Percentiles rank a stretch among this genome's conserved stretches.
Conservation (phyloP, 257 asterid species). For the Verbena officinalis region DNA sequence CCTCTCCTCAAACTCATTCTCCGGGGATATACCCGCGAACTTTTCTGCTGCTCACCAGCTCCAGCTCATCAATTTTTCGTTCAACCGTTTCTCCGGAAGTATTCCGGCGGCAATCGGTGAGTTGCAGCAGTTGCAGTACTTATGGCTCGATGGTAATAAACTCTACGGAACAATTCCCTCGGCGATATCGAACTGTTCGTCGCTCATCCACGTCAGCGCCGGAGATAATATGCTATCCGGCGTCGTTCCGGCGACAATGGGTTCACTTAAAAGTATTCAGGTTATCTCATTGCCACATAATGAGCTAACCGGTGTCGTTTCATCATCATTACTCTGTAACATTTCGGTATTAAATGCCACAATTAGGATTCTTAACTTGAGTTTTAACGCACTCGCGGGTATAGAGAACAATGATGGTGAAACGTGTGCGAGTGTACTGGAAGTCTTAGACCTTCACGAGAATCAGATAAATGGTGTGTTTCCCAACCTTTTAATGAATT, state of each 20-base stretch:
- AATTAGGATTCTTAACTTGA: slow-evolving; percentile 57
- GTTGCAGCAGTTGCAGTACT: slow-evolving; percentile 48
- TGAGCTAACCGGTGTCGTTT: slow-evolving; percentile 66
- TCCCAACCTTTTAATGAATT: slow-evolving; percentile 51
- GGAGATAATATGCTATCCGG: slow-evolving; percentile 67
- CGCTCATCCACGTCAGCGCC: slow-evolving; percentile 68
- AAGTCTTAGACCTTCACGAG: slow-evolving; percentile 72
- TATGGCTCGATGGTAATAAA: slow-evolving; percentile 64
- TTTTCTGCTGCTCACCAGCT: slow-evolving; percentile 54
- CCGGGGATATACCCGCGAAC: slow-evolving; percentile 58
- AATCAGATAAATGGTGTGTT: slow-evolving; percentile 67
- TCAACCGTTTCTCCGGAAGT: slow-evolving; percentile 60
- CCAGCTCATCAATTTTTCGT: slow-evolving; percentile 61
- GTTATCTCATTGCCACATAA: slow-evolving; percentile 64
- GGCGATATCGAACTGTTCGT: slow-evolving; percentile 70
- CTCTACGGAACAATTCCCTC: slow-evolving; percentile 77
- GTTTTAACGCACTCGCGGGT: slow-evolving; percentile 80
- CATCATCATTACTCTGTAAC: slow-evolving; percentile 58
- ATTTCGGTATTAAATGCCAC: slow-evolving; percentile 52
- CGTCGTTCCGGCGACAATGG: slow-evolving; percentile 66
- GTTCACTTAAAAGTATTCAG: slow-evolving; percentile 48
- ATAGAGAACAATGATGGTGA: slow-evolving; percentile 41
- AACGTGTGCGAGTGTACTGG: slow-evolving; percentile 48
- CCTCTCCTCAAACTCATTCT: slow-evolving; percentile 59
- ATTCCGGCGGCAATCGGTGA: slow-evolving; percentile 64